Evolutionary conservation across 768 basidiomycete species (phyloP).

Genomic region (Rhodotorula kratochvilovae): DNA sequence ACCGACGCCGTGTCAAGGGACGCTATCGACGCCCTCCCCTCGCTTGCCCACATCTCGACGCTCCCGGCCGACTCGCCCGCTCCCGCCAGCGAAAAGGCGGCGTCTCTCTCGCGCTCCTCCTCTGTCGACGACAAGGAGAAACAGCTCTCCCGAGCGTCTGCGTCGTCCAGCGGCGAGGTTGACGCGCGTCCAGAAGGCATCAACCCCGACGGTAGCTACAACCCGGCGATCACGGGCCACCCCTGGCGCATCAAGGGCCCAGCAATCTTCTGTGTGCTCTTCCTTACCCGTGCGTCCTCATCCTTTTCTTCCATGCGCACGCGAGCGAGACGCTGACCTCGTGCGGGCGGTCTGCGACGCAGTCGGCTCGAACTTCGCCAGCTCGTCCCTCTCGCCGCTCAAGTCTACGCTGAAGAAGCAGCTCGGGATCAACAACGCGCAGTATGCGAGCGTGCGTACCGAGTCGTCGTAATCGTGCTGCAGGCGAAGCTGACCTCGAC

Average conservation of each 20-base stretch:
- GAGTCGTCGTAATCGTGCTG: no score
- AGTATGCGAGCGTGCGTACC: slow-evolving; percentile 17
- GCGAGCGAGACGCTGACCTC: background rate
- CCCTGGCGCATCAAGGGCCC: slow-evolving; percentile 9
- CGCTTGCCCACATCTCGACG: no score
- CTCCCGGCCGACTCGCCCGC: no score
- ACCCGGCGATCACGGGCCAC: background rate
- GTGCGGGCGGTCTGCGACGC: no score
- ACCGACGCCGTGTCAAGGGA: no score
- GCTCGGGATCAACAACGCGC: slow-evolving; percentile 20
- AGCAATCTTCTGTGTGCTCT: background rate
- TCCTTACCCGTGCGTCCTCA: slow-evolving; percentile 12
- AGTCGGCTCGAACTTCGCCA: slow-evolving; percentile 18
- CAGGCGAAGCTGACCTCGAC: no score
- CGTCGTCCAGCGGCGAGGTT: background rate
- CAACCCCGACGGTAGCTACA: background rate
- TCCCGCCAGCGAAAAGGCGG: no score
- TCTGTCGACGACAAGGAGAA: no score
- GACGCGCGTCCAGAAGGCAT: background rate
- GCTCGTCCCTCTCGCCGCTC: slow-evolving; percentile 9
- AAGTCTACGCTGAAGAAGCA: slow-evolving; percentile 23
- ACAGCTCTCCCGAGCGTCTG: no score
- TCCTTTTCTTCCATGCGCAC: no score
- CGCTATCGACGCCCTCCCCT: no score
- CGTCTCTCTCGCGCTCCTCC: no score